Percentiles rank a stretch among this genome's conserved stretches.
These are phyloP conservation scores for Acanthamoeba castellanii DNA, from an alignment of 208 protist species.

Conservation along the genomic window DNA sequence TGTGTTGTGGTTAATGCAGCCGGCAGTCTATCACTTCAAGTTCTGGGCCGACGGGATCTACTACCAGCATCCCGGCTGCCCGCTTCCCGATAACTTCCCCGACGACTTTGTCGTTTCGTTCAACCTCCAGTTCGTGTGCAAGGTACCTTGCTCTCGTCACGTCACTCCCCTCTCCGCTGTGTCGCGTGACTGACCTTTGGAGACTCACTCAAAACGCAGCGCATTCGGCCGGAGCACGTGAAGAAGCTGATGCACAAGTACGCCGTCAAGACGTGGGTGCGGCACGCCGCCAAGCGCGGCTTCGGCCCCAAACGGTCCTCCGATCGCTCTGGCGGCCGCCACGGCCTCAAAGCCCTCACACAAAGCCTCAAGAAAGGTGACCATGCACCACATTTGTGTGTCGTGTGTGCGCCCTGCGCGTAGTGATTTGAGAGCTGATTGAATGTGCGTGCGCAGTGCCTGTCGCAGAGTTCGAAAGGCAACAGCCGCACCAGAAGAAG, in stretches of 20 bases:
- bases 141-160: not conserved
- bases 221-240: constrained; percentile 12
- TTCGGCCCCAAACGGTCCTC: not conserved
- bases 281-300: not conserved
- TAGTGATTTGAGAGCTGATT: no score
- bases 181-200: not conserved
- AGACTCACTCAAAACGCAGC: not conserved
- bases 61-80: constrained; percentile 52
- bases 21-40: constrained; percentile 45
- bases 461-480: not conserved
- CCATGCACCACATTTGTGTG: no score
- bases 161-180: no score
- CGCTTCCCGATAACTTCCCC: constrained; percentile 41
- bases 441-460: not conserved
- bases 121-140: constrained; percentile 56
- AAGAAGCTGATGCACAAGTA: constrained; percentile 66
- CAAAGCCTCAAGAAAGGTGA: constrained; percentile 27
- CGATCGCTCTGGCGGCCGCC: not conserved
- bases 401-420: no score
- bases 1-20: not conserved
- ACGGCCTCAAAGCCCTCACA: not conserved
- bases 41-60: constrained; percentile 51
- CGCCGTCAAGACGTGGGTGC: constrained; percentile 40
- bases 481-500: not conserved
- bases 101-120: constrained; percentile 64